Evolutionary conservation across 192 early-diverging fungal species (phyloP).

Genomic region (Lobulomyces angularis): DNA sequence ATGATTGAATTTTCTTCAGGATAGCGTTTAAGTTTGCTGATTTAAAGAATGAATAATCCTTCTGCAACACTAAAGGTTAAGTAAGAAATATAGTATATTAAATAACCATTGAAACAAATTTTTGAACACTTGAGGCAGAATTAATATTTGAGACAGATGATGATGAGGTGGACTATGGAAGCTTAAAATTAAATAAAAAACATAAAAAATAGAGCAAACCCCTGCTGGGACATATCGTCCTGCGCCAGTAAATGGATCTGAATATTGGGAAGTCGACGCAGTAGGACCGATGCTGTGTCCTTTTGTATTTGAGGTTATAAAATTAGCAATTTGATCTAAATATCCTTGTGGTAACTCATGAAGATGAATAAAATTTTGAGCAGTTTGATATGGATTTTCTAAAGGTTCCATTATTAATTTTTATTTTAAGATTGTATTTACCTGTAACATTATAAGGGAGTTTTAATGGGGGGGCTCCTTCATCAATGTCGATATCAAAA

Average conservation of each 20-base stretch:
- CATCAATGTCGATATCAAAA: conserved; percentile 90
- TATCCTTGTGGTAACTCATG: conserved; percentile 72
- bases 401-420: conserved; percentile 5
- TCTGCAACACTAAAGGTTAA: neutral
- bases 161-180: conserved; percentile 7
- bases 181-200: conserved; percentile 5
- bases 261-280: conserved; percentile 12
- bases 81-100: neutral
- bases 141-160: conserved; percentile 1
- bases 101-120: conserved; percentile 1
- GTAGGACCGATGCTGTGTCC: conserved; percentile 39
- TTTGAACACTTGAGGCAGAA: conserved; percentile 5
- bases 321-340: conserved; percentile 87
- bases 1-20: conserved; percentile 57
- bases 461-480: conserved; percentile 68
- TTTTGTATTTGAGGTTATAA: conserved; percentile 77
- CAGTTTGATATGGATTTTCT: conserved; percentile 90
- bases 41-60: conserved; percentile 50
- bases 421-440: conserved; percentile 12
- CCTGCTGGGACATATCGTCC: conserved; percentile 15
- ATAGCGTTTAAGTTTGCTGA: conserved; percentile 60
- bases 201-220: conserved; percentile 1
- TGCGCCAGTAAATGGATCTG: conserved; percentile 55
- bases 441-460: conserved; percentile 82
- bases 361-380: conserved; percentile 75